These are phyloP conservation scores for Penicillium digitatum DNA, from an alignment of 2,329 filamentous ascomycete species.

Conservation along the genomic window DNA sequence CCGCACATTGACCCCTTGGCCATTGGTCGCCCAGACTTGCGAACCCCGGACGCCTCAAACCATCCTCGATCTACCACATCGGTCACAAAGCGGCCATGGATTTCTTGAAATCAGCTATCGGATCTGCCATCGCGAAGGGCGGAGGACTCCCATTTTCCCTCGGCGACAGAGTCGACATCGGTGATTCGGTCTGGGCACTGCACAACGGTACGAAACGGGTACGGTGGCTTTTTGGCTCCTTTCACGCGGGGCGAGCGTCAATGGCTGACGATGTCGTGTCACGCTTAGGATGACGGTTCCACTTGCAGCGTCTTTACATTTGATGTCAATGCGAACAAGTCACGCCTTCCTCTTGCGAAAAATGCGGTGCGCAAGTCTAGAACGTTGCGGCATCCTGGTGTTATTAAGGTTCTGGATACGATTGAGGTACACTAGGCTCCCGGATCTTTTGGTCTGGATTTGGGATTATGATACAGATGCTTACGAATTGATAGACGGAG, in stretches of 20 bases:
- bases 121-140: conserved; percentile 92
- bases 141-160: conserved; percentile 90
- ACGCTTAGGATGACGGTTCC: conserved; percentile 78
- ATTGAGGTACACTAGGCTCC: conserved; percentile 64
- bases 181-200: conserved; percentile 93
- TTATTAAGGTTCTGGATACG: conserved; percentile 90
- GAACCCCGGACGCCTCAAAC: conserved; percentile 6
- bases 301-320: conserved; percentile 97
- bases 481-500: conserved; percentile 64
- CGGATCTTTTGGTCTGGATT: not conserved
- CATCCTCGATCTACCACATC: conserved; percentile 7
- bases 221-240: conserved; percentile 27
- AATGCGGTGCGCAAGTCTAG: conserved; percentile 93
- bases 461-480: not conserved
- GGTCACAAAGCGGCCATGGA: conserved; percentile 61
- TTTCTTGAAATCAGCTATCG: conserved; percentile 95
- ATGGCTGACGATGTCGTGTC: conserved; percentile 12
- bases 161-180: conserved; percentile 85
- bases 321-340: conserved; percentile 76
- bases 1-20: not conserved
- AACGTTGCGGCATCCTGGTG: conserved; percentile 87
- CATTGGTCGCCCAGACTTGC: conserved; percentile 7
- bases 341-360: conserved; percentile 77
- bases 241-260: not conserved
- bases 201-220: conserved; percentile 91